Evolutionary conservation across 176 grass and related monocot species (phyloP).

Genomic region (Carex cristatella): DNA sequence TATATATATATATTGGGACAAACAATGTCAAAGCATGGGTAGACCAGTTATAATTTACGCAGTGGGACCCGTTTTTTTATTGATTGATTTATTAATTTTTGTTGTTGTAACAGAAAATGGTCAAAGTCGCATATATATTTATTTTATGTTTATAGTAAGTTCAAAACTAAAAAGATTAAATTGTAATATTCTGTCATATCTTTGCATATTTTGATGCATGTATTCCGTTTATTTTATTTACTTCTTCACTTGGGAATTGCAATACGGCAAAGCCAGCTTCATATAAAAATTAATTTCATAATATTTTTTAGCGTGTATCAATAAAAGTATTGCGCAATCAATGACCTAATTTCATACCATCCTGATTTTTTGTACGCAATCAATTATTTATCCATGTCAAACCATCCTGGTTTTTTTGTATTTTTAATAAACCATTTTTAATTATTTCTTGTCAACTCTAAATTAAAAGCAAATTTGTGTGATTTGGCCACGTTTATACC

Average conservation of each 20-base stretch:
- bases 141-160: neutral
- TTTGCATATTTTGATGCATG: neutral
- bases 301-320: conserved; percentile 7
- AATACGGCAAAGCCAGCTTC: neutral
- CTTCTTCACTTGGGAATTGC: conserved; percentile 5
- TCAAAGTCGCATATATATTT: neutral
- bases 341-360: neutral
- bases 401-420: neutral
- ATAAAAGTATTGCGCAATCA: neutral
- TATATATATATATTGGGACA: neutral
- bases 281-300: neutral
- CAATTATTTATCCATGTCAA: no score
- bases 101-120: neutral
- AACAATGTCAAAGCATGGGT: neutral
- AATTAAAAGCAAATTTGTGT: neutral
- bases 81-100: neutral
- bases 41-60: neutral
- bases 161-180: neutral
- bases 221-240: neutral
- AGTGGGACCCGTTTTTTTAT: neutral
- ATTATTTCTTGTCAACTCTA: neutral
- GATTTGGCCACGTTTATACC: neutral
- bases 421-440: neutral
- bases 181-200: neutral
- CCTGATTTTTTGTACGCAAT: neutral